phyloP scores from a whole-genome alignment of 2,329 filamentous ascomycete genomes.

The Thielaviopsis ethacetica region DNA sequence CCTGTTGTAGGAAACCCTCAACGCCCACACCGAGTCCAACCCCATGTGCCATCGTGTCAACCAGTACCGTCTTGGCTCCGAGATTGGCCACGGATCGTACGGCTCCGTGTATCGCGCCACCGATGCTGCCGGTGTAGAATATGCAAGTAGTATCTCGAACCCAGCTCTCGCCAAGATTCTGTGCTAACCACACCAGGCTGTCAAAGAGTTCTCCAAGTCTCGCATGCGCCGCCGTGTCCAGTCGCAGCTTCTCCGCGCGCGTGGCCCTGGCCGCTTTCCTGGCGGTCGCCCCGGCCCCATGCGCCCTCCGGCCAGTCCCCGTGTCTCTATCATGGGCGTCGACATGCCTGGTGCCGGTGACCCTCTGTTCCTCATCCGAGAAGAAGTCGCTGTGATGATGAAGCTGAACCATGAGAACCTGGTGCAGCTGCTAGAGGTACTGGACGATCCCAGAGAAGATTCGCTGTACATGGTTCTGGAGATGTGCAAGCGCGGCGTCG shows the following conservation, averaged over 20 bases:
- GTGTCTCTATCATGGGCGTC: constrained; percentile 5
- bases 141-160: constrained; percentile 39
- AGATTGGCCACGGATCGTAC: constrained; percentile 94
- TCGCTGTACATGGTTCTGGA: constrained; percentile 97
- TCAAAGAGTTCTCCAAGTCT: constrained; percentile 95
- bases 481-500: constrained; percentile 95
- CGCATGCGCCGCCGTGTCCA: constrained; percentile 78
- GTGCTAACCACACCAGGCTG: constrained; percentile 41
- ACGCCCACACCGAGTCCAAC: constrained; percentile 77
- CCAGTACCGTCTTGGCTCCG: constrained; percentile 84
- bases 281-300: constrained; percentile 13
- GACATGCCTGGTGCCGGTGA: constrained; percentile 38
- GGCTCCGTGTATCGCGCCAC: constrained; percentile 80
- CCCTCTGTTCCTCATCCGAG: constrained; percentile 72
- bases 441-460: constrained; percentile 90
- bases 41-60: constrained; percentile 83
- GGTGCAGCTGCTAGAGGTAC: constrained; percentile 82
- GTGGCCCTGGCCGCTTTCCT: constrained; percentile 26
- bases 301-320: constrained; percentile 3
- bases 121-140: constrained; percentile 86
- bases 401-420: constrained; percentile 90
- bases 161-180: not conserved
- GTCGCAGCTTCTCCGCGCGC: constrained; percentile 59
- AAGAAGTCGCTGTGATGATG: constrained; percentile 98
- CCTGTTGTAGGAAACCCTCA: constrained; percentile 59